phyloP scores from a whole-genome alignment of 441 rosid genomes.

The Macaranga tanarius region DNA sequence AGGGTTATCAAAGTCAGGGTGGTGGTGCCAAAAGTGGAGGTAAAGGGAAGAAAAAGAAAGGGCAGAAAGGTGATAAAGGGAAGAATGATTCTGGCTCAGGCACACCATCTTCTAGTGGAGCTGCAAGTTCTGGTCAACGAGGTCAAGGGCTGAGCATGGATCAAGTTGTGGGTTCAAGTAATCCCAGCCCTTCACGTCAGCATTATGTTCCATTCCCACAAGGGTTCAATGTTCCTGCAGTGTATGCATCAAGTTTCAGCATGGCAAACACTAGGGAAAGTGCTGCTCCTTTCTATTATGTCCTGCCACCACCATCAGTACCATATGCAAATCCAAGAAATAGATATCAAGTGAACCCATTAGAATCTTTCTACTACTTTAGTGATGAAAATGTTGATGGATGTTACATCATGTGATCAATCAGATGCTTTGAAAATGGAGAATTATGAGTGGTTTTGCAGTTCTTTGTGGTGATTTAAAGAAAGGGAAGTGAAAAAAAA shows the following conservation, averaged over 20 bases:
- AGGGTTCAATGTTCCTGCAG: constrained; percentile 16
- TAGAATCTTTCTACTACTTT: constrained; percentile 28
- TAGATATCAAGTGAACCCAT: background rate
- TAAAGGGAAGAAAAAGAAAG: constrained; percentile 25
- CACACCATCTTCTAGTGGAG: constrained; percentile 10
- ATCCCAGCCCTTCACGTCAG: constrained; percentile 22
- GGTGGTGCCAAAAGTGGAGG: constrained; percentile 1
- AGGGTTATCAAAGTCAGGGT: background rate
- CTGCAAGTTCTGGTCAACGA: constrained; percentile 10
- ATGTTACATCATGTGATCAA: constrained; percentile 31
- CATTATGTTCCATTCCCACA: constrained; percentile 17
- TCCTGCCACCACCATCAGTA: background rate
- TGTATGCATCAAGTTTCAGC: constrained; percentile 15
- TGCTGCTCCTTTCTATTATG: constrained; percentile 14
- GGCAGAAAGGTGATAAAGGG: constrained; percentile 1
- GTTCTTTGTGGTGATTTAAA: background rate
- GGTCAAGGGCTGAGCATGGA: background rate
- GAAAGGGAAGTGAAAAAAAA: background rate
- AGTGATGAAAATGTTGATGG: constrained; percentile 37
- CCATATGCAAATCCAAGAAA: background rate
- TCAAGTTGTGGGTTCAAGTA: constrained; percentile 22
- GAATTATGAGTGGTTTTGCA: background rate
- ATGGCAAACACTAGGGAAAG: constrained; percentile 19
- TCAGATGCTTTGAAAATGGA: no score
- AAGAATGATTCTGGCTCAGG: background rate